Evolutionary conservation across 768 basidiomycete species (phyloP).

Genomic region (Pisolithus orientalis): DNA sequence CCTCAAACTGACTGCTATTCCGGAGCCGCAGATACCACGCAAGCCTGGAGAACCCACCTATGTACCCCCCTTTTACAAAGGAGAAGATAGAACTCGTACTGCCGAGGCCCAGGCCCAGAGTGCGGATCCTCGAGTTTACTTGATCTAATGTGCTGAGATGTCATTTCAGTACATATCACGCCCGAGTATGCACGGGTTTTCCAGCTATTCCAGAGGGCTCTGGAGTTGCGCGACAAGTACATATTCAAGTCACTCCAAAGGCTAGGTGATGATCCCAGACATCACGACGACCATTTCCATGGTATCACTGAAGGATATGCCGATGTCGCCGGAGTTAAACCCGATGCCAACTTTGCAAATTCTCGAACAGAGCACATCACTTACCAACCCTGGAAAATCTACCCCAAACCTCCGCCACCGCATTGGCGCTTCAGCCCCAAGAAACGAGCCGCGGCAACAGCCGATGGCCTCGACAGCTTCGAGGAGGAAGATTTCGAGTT

Average conservation of each 20-base stretch:
- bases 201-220: conserved; percentile 73
- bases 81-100: conserved; percentile 31
- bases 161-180: conserved; percentile 18
- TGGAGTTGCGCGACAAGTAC: conserved; percentile 94
- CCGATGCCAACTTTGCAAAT: conserved; percentile 42
- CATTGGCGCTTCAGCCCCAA: conserved; percentile 87
- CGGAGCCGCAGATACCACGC: conserved; percentile 18
- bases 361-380: conserved; percentile 22
- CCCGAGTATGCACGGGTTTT: conserved; percentile 53
- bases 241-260: conserved; percentile 82
- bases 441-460: conserved; percentile 35
- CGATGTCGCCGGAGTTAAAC: conserved; percentile 61
- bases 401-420: conserved; percentile 88
- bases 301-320: conserved; percentile 59
- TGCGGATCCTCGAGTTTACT: conserved; percentile 10
- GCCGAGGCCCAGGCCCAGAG: conserved; percentile 26
- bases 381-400: conserved; percentile 74
- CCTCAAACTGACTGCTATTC: conserved; percentile 34
- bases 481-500: conserved; percentile 56
- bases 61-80: conserved; percentile 22
- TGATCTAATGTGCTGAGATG: conserved; percentile 1
- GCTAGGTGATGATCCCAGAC: conserved; percentile 90
- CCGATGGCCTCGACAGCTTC: conserved; percentile 25
- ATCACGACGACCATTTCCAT: conserved; percentile 76
- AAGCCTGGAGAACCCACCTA: conserved; percentile 9